Evolutionary conservation across 139 green algal genomes (phyloP), one percentile per base, ranked within the genome.

Genomic region (Tetradesmus obliquus): DNA sequence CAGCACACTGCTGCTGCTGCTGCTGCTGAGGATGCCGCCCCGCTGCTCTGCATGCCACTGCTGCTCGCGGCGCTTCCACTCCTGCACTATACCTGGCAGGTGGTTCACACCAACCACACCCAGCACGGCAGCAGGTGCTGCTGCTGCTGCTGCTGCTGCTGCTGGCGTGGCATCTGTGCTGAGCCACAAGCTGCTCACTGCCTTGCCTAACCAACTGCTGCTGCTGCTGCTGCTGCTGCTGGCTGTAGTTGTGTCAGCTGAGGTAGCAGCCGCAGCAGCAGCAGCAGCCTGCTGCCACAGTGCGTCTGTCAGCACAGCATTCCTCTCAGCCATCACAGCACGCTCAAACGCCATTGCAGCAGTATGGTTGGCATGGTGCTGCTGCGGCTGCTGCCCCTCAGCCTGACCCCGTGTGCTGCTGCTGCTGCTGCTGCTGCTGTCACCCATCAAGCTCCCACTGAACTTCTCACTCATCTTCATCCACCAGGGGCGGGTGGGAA

Each of bases 91-190:
- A 2, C 84, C 84, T 15, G 24, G 7, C 13, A 89, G 6, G 19
- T 89, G 84, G 8, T 89, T 89, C 1, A 81, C 12, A 2, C 84
- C 84, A 55, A 89, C 84, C 32, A 89, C 84, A 17, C 60, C 84
- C 5, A 89, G 53, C 45, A 89, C 62, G 8, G 84, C 32, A 13
- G 58, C 15, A 17, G 57, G 55, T 57, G n/a, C 57, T 88, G n/a
- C n/a, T 71, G 55, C 3, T 72, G 51, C 53, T 55, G 20, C 83
- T 79, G 22, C 83, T 79, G 83, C 82, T 72, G 82, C 82, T 74
- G 55, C 82, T 54, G 82, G 5, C 20, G n/a, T 51, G 2, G 66
- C 17, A 20, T 69, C 60, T 71, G 60, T 72, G 54, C 53, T 71
- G 5, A 2, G 3, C 15, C 62, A 55, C 2, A 19, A 79, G 57